Evolutionary conservation across 352 stramenopile genomes (phyloP).

Genomic region (Globisporangium cederbergense): DNA sequence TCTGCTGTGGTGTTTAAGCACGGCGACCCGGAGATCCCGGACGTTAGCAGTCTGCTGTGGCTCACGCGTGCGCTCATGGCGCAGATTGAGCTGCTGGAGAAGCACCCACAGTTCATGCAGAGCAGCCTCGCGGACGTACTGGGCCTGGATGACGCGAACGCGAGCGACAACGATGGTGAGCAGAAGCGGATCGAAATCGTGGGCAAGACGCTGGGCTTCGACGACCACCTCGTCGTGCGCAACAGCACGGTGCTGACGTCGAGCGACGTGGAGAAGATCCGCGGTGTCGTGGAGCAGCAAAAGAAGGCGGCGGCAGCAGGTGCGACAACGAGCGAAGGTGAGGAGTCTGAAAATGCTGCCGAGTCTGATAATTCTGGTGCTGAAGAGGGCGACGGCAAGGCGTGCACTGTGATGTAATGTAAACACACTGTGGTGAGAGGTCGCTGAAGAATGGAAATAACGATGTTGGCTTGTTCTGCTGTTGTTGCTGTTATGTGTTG

Average conservation of each 20-base stretch:
- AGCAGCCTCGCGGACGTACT: slow-evolving; percentile 57
- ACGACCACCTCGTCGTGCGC: slow-evolving; percentile 66
- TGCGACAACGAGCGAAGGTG: slow-evolving; percentile 6
- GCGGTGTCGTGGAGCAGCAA: slow-evolving; percentile 40
- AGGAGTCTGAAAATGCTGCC: slow-evolving; percentile 15
- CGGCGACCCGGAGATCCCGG: slow-evolving; percentile 61
- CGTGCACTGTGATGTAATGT: slow-evolving; percentile 15
- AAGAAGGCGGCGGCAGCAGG: slow-evolving; percentile 17
- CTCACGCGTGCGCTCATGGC: slow-evolving; percentile 62
- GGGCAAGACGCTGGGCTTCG: slow-evolving; percentile 53
- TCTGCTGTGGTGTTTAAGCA: slow-evolving; percentile 70
- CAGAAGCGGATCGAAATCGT: slow-evolving; percentile 56
- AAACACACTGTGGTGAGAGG: background rate
- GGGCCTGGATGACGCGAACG: slow-evolving; percentile 40
- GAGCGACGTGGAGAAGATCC: slow-evolving; percentile 66
- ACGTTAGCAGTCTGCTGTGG: slow-evolving; percentile 65
- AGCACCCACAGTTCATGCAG: slow-evolving; percentile 73
- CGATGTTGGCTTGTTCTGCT: background rate
- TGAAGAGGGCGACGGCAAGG: slow-evolving; percentile 13
- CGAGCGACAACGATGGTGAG: slow-evolving; percentile 13
- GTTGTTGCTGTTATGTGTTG: background rate
- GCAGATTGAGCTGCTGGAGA: slow-evolving; percentile 61
- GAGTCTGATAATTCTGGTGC: slow-evolving; percentile 1
- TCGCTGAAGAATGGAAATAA: slow-evolving; percentile 3
- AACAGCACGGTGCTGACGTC: slow-evolving; percentile 82